Conservation (phyloP, 495 filamentous ascomycete species). For the Talaromyces borbonicus region DNA sequence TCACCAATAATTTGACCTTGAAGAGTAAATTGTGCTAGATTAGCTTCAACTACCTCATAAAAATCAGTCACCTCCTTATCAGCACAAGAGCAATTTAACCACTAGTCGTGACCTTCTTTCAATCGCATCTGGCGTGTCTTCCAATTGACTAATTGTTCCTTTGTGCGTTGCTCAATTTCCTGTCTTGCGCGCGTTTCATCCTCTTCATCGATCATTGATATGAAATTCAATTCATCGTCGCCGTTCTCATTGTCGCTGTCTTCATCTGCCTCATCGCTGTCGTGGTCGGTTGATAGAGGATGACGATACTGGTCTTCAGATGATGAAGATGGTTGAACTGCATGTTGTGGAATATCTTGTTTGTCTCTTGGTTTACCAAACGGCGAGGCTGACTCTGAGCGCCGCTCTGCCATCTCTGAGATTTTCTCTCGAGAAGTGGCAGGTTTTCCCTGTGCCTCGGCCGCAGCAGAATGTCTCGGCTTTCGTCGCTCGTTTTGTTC, state of each 20-base stretch:
- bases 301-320: too few relatives aligned
- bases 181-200: slow-evolving; percentile 33
- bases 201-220: slow-evolving; percentile 16
- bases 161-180: slow-evolving; percentile 39
- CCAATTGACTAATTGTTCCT: slow-evolving; percentile 34
- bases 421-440: too few relatives aligned
- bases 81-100: too few relatives aligned
- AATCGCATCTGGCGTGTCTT: slow-evolving; percentile 19
- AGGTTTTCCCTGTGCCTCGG: background rate
- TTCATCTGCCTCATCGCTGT: slow-evolving; percentile 19
- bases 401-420: too few relatives aligned
- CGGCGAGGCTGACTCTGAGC: too few relatives aligned
- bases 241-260: slow-evolving; percentile 23
- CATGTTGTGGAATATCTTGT: too few relatives aligned
- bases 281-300: slow-evolving; percentile 17
- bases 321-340: too few relatives aligned
- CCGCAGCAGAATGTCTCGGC: background rate
- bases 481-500: slow-evolving; percentile 31
- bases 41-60: too few relatives aligned
- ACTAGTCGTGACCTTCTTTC: slow-evolving; percentile 11
- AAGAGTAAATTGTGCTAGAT: too few relatives aligned
- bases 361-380: too few relatives aligned
- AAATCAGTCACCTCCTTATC: too few relatives aligned
- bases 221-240: slow-evolving; percentile 1
- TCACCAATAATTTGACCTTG: too few relatives aligned